Evolutionary conservation across 345 rosid genomes (phyloP), one percentile per base, ranked within the genome.

Genomic region (Brassica napus): DNA sequence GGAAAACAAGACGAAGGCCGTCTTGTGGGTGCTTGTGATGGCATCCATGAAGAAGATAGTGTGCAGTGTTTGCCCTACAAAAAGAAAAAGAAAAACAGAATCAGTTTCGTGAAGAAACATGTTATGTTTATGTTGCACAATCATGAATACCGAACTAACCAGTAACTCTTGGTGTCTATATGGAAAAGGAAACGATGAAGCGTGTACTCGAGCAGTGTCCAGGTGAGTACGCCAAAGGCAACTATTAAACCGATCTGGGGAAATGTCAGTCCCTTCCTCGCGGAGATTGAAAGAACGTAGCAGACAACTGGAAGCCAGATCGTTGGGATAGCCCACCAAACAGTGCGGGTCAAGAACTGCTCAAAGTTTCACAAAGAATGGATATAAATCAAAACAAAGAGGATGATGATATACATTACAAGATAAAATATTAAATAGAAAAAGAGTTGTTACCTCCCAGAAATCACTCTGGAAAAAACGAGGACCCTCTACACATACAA

Each of bases 181-280:
- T 96, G 98, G 88, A 96, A 96, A 77, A 96, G 87, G 80, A 96
- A 96, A 49, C 98, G 99, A 75, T 96, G 99, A 86, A 96, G 85
- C 9, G 82, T 76, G 86, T 96, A 96, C 70, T 96, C 99, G 37
- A 92, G 34, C n/a, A 93, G 82, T 60, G 99, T 90, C 99, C 99
- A 96, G 0, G 89, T 47, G 23, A 96, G 85, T 77, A 91, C 68
- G 74, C 99, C 99, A 72, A 76, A 71, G 62, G 7, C 85, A 82
- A 89, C 91, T 82, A 88, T 77, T 37, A 83, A 47, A 54, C 87
- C 91, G 5, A 89, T 54, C 81, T 89, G 86, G 10, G 86, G 85
- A 83, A 74, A 35, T 1, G 92, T 49, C 55, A 84, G 95, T 44
- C 98, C 99, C 92, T 81, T 87, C 12, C 79, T 71, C 28, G 77